Evolutionary conservation across 495 filamentous ascomycete genomes (phyloP).

Genomic region (Podospora appendiculata): DNA sequence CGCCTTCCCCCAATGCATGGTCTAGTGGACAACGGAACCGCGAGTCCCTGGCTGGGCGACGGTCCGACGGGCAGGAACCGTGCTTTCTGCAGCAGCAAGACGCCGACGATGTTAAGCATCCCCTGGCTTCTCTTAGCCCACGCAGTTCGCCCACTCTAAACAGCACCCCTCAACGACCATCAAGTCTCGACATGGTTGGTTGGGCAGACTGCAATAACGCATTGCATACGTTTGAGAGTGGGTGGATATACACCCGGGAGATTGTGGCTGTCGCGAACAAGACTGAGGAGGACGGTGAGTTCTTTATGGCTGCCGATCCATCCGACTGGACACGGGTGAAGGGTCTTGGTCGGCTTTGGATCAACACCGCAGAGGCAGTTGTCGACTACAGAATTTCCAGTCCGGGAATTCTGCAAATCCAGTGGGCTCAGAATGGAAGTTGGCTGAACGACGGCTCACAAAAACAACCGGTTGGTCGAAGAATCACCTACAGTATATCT

Average conservation of each 20-base stretch:
- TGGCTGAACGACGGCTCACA: neutral
- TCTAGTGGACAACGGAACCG: neutral
- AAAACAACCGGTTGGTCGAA: neutral
- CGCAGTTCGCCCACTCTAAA: no score
- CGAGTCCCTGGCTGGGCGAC: constrained; percentile 7
- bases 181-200: neutral
- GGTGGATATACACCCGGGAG: neutral
- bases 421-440: neutral
- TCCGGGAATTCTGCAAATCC: neutral
- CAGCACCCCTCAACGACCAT: neutral
- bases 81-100: neutral
- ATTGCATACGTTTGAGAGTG: neutral
- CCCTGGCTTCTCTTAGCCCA: no score
- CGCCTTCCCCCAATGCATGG: neutral
- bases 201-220: neutral
- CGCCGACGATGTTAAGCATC: neutral
- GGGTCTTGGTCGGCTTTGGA: neutral
- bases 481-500: neutral
- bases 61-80: no score
- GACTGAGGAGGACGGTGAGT: neutral
- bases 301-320: neutral
- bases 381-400: neutral
- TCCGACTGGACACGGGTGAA: neutral
- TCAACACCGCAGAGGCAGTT: neutral
- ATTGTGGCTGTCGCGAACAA: neutral